A percentile compares a stretch with the other conserved stretches of the same genome.
Evolutionary conservation across 1,284 basidiomycete species (phyloP).

Genomic region (Bjerkandera adusta): DNA sequence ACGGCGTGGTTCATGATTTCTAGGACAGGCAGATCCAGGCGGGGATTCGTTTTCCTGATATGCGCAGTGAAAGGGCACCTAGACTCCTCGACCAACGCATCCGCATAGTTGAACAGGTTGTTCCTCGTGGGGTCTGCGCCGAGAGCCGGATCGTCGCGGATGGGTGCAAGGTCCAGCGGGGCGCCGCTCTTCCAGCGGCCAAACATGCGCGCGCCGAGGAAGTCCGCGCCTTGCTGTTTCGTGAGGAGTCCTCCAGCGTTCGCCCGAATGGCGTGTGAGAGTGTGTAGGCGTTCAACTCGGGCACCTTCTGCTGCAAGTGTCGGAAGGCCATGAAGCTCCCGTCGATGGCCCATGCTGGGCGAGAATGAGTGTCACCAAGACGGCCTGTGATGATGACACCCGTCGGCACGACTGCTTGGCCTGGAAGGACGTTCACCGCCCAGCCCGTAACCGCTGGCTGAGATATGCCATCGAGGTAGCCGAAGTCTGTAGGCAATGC

Average conservation of each 20-base stretch:
- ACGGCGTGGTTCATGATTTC: constrained; percentile 25
- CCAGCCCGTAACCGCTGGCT: constrained; percentile 30
- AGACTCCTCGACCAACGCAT: constrained; percentile 21
- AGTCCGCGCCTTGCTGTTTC: constrained; percentile 7
- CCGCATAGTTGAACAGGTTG: constrained; percentile 32
- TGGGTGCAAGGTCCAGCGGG: constrained; percentile 8
- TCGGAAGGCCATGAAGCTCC: constrained; percentile 32
- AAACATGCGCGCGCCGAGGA: constrained; percentile 13
- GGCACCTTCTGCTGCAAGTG: constrained; percentile 32
- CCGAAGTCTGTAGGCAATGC: constrained; percentile 20
- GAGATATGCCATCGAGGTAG: constrained; percentile 25
- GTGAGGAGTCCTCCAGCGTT: constrained; percentile 3
- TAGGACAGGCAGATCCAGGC: constrained; percentile 38
- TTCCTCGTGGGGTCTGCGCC: constrained; percentile 12
- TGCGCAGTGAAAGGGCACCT: constrained; percentile 57
- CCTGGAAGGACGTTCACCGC: constrained; percentile 27
- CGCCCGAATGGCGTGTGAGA: constrained; percentile 9
- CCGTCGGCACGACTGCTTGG: constrained; percentile 27
- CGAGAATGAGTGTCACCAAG: constrained; percentile 22
- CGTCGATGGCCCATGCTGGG: constrained; percentile 26
- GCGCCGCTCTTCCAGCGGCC: constrained; percentile 12
- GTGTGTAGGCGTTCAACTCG: constrained; percentile 11
- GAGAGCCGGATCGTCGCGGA: constrained; percentile 10
- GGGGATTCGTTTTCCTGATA: constrained; percentile 53
- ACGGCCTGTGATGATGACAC: constrained; percentile 30